Evolutionary conservation across 768 basidiomycete genomes (phyloP).

Genomic region (Sarcomyxa edulis): DNA sequence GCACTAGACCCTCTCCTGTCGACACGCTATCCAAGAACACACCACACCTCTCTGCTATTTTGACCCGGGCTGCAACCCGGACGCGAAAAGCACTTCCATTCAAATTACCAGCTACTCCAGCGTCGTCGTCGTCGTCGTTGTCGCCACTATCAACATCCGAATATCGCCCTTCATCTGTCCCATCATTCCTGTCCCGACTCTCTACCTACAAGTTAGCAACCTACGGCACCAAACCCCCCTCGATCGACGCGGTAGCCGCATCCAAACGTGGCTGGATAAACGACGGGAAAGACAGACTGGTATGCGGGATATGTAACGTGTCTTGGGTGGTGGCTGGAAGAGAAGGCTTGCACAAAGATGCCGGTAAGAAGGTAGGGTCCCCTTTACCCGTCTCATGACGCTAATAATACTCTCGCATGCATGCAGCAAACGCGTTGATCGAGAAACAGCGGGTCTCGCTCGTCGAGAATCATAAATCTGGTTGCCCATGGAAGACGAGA

Average conservation of each 20-base stretch:
- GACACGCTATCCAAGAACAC: conserved; percentile 45
- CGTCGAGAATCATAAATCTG: conserved; percentile 69
- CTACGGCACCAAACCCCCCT: conserved; percentile 71
- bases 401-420: conserved; percentile 11
- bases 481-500: conserved; percentile 78
- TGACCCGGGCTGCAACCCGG: conserved; percentile 58
- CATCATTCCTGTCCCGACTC: conserved; percentile 69
- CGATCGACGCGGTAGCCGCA: conserved; percentile 75
- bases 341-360: conserved; percentile 70
- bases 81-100: conserved; percentile 46
- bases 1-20: conserved; percentile 3
- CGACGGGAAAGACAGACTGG: conserved; percentile 73
- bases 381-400: background rate
- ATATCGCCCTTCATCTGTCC: conserved; percentile 74
- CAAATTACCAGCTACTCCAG: conserved; percentile 27
- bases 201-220: conserved; percentile 76
- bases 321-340: conserved; percentile 72
- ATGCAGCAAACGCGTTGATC: conserved; percentile 58
- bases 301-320: conserved; percentile 64
- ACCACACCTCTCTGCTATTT: conserved; percentile 67
- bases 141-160: conserved; percentile 33
- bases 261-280: conserved; percentile 83
- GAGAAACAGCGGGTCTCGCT: conserved; percentile 68
- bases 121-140: too few species aligned
- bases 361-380: conserved; percentile 52